Conservation (phyloP, 139 green algal genomes). For the Axilococcus clingmanii region DNA sequence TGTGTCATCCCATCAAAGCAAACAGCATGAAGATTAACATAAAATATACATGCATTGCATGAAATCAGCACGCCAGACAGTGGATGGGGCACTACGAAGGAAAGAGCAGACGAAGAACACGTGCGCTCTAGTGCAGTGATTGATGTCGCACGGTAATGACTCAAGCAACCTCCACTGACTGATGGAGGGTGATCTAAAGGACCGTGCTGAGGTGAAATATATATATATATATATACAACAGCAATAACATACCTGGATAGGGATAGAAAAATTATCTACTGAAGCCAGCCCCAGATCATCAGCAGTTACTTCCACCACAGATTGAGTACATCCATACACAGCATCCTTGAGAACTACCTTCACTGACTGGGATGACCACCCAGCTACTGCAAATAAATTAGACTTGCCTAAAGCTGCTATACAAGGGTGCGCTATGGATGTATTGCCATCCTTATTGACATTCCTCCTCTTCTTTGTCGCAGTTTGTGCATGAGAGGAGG, state of each 20-base stretch:
- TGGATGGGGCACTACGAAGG: background rate
- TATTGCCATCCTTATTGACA: no score
- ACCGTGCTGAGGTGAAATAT: constrained; percentile 7
- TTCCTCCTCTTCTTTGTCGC: no score
- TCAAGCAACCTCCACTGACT: constrained; percentile 22
- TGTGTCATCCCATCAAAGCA: background rate
- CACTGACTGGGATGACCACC: background rate
- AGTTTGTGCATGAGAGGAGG: no score
- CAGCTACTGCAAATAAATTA: background rate
- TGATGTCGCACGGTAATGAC: constrained; percentile 33
- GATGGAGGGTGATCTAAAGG: constrained; percentile 32
- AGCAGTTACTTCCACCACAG: background rate
- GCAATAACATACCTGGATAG: background rate
- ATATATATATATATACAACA: background rate
- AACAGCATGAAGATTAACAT: background rate
- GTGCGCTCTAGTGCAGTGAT: background rate
- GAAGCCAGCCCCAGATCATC: no score
- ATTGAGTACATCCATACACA: constrained; percentile 1
- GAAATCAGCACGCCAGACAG: background rate
- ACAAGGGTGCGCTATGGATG: no score
- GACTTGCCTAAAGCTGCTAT: no score
- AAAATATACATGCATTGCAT: background rate
- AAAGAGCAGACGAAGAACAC: constrained; percentile 9
- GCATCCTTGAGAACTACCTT: background rate
- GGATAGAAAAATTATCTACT: background rate